Evolutionary conservation across 768 basidiomycete genomes (phyloP), one percentile per base, ranked within the genome.

Genomic region (Leccinum longicurvipes): DNA sequence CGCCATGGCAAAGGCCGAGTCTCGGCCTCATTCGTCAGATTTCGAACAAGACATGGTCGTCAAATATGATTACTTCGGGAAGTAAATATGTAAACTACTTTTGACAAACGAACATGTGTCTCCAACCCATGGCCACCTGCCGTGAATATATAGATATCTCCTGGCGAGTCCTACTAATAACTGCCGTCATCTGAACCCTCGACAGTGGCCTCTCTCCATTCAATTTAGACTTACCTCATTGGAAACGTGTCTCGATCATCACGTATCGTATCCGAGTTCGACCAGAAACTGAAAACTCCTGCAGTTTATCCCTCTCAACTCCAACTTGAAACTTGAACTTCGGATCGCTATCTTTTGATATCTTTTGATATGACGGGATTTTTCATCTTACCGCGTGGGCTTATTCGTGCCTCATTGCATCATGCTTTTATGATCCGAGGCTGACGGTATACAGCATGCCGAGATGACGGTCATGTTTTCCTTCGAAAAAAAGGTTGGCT

Each of bases 241-340:
- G 27, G 17, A 39, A 51, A 44, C 47, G 47, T 32, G 53, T 23
- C 24, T 11, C 21, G 41, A 47, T 61, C 41, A 21, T 39, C 23
- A 31, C 47, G 31, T 27, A 39, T 45, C 50, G 54, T 57, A 65
- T 65, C 60, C 63, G 66, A 50, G 47, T 49, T 53, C 17, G 24
- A 24, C 47, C 21, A 21, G 14, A 31, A 34, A 11, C 31, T 36
- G 21, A 45, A n/a, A 34, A 14, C 4, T 12, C 7, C 42, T 11
- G 34, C 28, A 29, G 34, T 27, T 19, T 25, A 32, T n/a, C 51
- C 28, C 31, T 32, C 34, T 12, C 46, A 39, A 17, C 25, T 51
- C 19, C 39, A 41, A 36, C 36, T 36, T 36, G 36, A 44, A 7
- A 7, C 15, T 24, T 32, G 47, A 54, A 47, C n/a, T n/a, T n/a